A percentile compares a stretch with the other conserved stretches of the same genome.
phyloP scores from a whole-genome alignment of 1,139 yeast species.

The Arxiozyma bovina region DNA sequence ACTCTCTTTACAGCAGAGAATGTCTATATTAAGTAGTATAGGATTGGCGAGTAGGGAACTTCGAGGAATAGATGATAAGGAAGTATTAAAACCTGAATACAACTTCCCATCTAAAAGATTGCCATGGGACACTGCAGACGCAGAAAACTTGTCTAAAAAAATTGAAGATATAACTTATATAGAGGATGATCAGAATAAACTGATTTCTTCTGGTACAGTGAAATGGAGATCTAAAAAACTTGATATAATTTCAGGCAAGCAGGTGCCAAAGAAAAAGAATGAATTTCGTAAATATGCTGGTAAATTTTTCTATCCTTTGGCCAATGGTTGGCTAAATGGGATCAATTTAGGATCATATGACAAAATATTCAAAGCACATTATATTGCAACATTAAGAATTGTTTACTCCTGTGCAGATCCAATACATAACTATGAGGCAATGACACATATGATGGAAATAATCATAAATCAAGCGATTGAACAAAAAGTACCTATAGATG shows the following conservation, averaged over 20 bases:
- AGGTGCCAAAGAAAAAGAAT: constrained; percentile 14
- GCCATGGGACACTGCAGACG: constrained; percentile 24
- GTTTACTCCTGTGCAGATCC: constrained; percentile 32
- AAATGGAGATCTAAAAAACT: constrained; percentile 32
- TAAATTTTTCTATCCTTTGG: constrained; percentile 33
- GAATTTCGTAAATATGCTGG: constrained; percentile 30
- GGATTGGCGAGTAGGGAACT: constrained; percentile 57
- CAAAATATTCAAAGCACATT: constrained; percentile 32
- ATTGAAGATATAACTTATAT: not conserved
- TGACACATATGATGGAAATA: constrained; percentile 26
- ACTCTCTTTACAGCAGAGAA: constrained; percentile 57
- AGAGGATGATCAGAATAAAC: not conserved
- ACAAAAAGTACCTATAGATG: constrained; percentile 15
- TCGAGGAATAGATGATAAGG: constrained; percentile 47
- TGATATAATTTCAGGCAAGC: constrained; percentile 9
- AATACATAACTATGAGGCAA: constrained; percentile 30
- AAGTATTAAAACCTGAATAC: constrained; percentile 30
- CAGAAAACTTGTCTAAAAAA: not conserved
- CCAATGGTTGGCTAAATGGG: constrained; percentile 34
- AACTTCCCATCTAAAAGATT: constrained; percentile 31
- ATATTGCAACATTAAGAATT: constrained; percentile 29
- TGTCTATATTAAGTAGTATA: constrained; percentile 47
- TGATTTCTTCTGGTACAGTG: constrained; percentile 7
- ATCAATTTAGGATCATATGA: constrained; percentile 33
- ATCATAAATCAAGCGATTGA: constrained; percentile 16